Evolutionary conservation across 805 yeast genomes (phyloP).

Genomic region (Candida maesae): DNA sequence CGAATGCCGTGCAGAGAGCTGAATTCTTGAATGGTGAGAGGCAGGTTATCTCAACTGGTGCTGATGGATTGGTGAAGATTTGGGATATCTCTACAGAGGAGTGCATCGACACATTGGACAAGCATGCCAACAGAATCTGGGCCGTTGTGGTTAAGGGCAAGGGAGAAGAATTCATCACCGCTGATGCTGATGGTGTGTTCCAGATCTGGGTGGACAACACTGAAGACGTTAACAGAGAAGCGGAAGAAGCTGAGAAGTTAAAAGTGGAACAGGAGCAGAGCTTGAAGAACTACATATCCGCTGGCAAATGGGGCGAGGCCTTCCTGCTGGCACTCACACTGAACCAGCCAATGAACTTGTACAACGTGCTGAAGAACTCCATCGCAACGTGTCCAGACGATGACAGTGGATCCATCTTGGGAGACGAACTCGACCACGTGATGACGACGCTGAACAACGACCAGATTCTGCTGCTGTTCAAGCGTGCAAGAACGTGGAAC

Average conservation of each 20-base stretch:
- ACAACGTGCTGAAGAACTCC: slow-evolving; percentile 67
- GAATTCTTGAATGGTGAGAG: slow-evolving; percentile 61
- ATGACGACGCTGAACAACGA: slow-evolving; percentile 55
- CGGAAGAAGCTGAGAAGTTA: slow-evolving; percentile 45
- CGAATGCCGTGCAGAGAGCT: slow-evolving; percentile 86
- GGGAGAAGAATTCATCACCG: slow-evolving; percentile 70
- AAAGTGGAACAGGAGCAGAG: slow-evolving; percentile 87
- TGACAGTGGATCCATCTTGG: slow-evolving; percentile 40
- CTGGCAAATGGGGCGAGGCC: slow-evolving; percentile 84
- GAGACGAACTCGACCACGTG: slow-evolving; percentile 57
- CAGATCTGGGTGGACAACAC: slow-evolving; percentile 89
- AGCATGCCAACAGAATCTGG: slow-evolving; percentile 95
- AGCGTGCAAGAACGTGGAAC: slow-evolving; percentile 91
- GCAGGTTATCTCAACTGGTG: slow-evolving; percentile 74
- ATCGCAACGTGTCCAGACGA: slow-evolving; percentile 32
- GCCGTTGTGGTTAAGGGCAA: slow-evolving; percentile 65
- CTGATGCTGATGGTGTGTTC: slow-evolving; percentile 93
- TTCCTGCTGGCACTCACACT: slow-evolving; percentile 79
- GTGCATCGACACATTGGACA: slow-evolving; percentile 79
- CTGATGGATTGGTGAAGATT: slow-evolving; percentile 89
- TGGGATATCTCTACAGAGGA: slow-evolving; percentile 85
- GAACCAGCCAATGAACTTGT: slow-evolving; percentile 86
- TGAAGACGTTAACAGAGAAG: slow-evolving; percentile 57
- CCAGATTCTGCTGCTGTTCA: slow-evolving; percentile 57
- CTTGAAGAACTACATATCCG: slow-evolving; percentile 65